Evolutionary conservation across 2,329 filamentous ascomycete species (phyloP).

Genomic region (Amphichorda felina): DNA sequence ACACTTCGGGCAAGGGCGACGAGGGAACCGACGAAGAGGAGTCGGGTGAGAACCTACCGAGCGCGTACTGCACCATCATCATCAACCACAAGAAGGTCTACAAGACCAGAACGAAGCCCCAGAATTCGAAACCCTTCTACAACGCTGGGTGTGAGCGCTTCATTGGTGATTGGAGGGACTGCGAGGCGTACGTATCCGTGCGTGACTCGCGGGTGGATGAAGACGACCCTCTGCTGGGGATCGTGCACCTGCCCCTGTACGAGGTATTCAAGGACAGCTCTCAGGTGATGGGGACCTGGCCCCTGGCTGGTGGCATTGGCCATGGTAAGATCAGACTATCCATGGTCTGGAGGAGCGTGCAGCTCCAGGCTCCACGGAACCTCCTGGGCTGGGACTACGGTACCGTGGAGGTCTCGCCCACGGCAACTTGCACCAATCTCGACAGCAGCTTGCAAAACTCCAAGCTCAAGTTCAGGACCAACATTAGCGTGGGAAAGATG

Average conservation of each 20-base stretch:
- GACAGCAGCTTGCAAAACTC: slow-evolving; percentile 33
- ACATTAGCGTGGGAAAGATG: slow-evolving; percentile 45
- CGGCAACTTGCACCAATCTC: slow-evolving; percentile 28
- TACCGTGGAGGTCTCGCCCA: slow-evolving; percentile 52
- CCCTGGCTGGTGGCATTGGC: slow-evolving; percentile 60
- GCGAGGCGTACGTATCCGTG: slow-evolving; percentile 57
- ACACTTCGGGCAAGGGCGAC: slow-evolving; percentile 28
- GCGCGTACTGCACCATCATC: slow-evolving; percentile 61
- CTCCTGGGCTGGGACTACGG: slow-evolving; percentile 61
- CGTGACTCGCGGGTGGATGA: slow-evolving; percentile 58
- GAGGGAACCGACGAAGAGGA: slow-evolving; percentile 45
- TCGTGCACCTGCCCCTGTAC: slow-evolving; percentile 54
- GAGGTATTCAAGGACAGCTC: slow-evolving; percentile 50
- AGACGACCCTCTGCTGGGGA: slow-evolving; percentile 56
- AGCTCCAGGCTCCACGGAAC: slow-evolving; percentile 45
- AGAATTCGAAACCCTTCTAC: slow-evolving; percentile 68
- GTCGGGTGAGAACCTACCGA: slow-evolving; percentile 52
- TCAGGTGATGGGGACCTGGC: slow-evolving; percentile 55
- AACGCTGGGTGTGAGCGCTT: slow-evolving; percentile 67
- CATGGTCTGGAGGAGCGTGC: slow-evolving; percentile 60
- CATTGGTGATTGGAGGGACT: slow-evolving; percentile 53
- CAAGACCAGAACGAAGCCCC: slow-evolving; percentile 63
- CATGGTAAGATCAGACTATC: slow-evolving; percentile 58
- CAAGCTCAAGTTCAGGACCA: slow-evolving; percentile 48
- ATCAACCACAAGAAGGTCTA: slow-evolving; percentile 61